Evolutionary conservation across 306 rosid genomes (phyloP).

Genomic region (Trifolium dubium): DNA sequence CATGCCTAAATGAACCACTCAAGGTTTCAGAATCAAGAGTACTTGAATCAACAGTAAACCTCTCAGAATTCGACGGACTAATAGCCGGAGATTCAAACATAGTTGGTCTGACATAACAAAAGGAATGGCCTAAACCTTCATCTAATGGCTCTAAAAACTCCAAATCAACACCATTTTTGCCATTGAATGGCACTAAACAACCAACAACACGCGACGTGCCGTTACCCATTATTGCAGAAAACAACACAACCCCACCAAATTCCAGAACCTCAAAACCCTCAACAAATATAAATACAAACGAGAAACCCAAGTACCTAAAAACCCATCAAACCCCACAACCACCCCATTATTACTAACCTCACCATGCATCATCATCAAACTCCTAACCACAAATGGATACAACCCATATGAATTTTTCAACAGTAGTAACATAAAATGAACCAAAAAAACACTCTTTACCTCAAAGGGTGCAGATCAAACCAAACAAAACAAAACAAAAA

Average conservation of each 20-base stretch:
- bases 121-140: constrained; percentile 73
- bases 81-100: constrained; percentile 72
- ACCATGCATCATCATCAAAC: constrained; percentile 51
- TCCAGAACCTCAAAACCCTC: constrained; percentile 41
- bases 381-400: constrained; percentile 30
- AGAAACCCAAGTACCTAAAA: constrained; percentile 30
- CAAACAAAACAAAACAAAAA: neutral
- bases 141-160: constrained; percentile 68
- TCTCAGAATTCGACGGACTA: constrained; percentile 66
- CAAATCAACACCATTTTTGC: constrained; percentile 61
- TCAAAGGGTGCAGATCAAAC: constrained; percentile 37
- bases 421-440: constrained; percentile 17
- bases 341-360: constrained; percentile 35
- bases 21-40: constrained; percentile 71
- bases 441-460: constrained; percentile 33
- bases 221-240: constrained; percentile 59
- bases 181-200: constrained; percentile 63
- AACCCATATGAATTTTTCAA: constrained; percentile 39
- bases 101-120: constrained; percentile 67
- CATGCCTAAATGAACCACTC: constrained; percentile 75
- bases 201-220: constrained; percentile 78
- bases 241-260: constrained; percentile 39
- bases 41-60: constrained; percentile 70
- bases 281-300: constrained; percentile 40
- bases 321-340: constrained; percentile 44